Evolutionary conservation across 352 stramenopile species (phyloP).

Genomic region (Pythium sp.): DNA sequence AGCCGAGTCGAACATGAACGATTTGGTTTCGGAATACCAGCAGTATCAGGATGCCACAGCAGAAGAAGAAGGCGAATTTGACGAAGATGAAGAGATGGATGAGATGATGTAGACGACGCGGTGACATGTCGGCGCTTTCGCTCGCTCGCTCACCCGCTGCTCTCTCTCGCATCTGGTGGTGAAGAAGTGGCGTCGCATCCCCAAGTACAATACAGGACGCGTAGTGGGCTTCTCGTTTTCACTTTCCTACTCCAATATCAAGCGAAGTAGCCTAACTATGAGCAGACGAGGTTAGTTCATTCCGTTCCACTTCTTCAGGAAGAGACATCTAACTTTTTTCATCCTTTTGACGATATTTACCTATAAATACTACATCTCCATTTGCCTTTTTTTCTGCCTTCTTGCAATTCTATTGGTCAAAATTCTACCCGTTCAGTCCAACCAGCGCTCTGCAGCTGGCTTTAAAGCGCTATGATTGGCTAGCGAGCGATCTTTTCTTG

Average conservation of each 20-base stretch:
- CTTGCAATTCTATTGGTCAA: conserved; percentile 12
- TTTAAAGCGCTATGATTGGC: conserved; percentile 14
- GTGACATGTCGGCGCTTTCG: conserved; percentile 11
- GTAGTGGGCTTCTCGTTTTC: conserved; percentile 32
- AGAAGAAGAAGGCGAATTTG: conserved; percentile 98
- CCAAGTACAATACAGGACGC: conserved; percentile 51
- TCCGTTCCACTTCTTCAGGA: conserved; percentile 37
- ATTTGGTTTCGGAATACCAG: conserved; percentile 99
- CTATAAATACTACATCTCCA: conserved; percentile 30
- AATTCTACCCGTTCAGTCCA: background rate
- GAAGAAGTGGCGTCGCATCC: conserved; percentile 26
- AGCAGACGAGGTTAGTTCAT: conserved; percentile 57
- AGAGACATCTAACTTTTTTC: conserved; percentile 55
- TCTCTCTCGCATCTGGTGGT: conserved; percentile 39
- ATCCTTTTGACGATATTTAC: conserved; percentile 64
- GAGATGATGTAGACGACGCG: conserved; percentile 88
- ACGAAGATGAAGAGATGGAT: conserved; percentile 94
- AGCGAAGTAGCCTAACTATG: conserved; percentile 64
- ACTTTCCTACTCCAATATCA: conserved; percentile 25
- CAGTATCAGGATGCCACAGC: conserved; percentile 99
- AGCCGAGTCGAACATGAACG: conserved; percentile 99
- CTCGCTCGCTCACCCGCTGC: conserved; percentile 10
- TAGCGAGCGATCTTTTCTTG: conserved; percentile 9
- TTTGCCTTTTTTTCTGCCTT: conserved; percentile 22
- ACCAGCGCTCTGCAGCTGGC: background rate